Conservation (phyloP, 1,284 basidiomycete species). For the Cutaneotrichosporon cyanovorans region DNA sequence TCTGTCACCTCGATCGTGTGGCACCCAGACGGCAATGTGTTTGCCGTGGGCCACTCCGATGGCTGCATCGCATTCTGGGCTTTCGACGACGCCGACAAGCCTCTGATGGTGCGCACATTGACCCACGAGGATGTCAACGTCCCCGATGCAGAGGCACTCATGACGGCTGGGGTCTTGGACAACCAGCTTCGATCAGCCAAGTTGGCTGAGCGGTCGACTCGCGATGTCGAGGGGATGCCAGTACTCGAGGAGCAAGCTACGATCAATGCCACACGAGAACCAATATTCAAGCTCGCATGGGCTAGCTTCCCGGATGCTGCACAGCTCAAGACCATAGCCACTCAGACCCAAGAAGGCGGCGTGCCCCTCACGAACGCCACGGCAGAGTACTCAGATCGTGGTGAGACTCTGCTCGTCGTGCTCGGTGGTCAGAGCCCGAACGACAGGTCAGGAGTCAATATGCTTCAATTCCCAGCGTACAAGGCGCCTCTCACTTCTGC, state of each 20-base stretch:
- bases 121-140: constrained; percentile 49
- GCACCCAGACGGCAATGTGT: constrained; percentile 52
- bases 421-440: constrained; percentile 62
- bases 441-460: constrained; percentile 60
- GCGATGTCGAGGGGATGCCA: constrained; percentile 22
- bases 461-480: constrained; percentile 65
- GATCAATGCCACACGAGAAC: constrained; percentile 53
- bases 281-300: constrained; percentile 85
- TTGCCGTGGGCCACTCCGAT: constrained; percentile 60
- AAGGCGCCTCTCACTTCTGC: constrained; percentile 5
- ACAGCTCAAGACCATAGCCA: constrained; percentile 29
- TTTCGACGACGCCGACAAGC: constrained; percentile 69
- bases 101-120: constrained; percentile 69
- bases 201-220: constrained; percentile 14
- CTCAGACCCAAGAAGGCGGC: constrained; percentile 25
- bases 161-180: constrained; percentile 42
- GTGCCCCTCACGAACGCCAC: constrained; percentile 34
- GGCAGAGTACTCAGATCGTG: constrained; percentile 48
- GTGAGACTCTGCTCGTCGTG: constrained; percentile 64
- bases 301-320: constrained; percentile 58
- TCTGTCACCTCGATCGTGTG: constrained; percentile 65
- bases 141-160: constrained; percentile 44
- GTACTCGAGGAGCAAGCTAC: constrained; percentile 11
- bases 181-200: constrained; percentile 31
- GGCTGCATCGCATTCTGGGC: constrained; percentile 84